Evolutionary conservation across 2,329 filamentous ascomycete species (phyloP), one percentile per base, ranked within the genome.

Genomic region (Curvularia hawaiiensis): DNA sequence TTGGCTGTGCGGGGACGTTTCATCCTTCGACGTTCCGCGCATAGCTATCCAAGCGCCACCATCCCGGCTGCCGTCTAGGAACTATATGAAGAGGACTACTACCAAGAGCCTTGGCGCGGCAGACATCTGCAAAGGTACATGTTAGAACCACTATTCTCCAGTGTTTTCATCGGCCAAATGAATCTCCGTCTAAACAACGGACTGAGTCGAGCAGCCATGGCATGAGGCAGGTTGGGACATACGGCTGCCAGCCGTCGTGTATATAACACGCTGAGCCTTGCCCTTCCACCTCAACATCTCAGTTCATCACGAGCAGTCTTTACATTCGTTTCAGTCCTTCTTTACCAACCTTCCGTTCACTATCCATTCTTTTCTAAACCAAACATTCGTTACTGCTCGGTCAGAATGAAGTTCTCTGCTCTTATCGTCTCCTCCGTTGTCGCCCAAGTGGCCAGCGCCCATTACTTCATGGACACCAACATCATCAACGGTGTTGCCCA

Each of bases 391-490:
- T 56, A 24, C 48, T 56, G 53, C 53, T 45, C 38, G 50, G 48
- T 44, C 53, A 56, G 47, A 52, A 56, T 56, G 53, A 56, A 56
- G 53, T 56, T 56, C 53, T 46, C 48, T 44, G 48, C 53, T 50
- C 33, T 51, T 44, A 14, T 56, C 18, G 30, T 12, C 10, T 56
- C 53, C 26, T 11, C 47, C 33, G 41, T 48, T 40, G 26, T 56
- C 48, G 53, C 53, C 53, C 53, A 56, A 56, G 53, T 66, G 60
- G 64, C 62, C 40, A 53, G 60, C 33, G 67, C 67, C 24, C 67
- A 70, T 40, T 69, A 70, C 62, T 65, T 68, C 60, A 67, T 70
- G 47, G 66, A 67, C 40, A 62, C 52, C 49, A 62, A 65, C 50
- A 56, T 67, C 28, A 43, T 61, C 22, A 56, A 52, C 30, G 65